Conservation (phyloP, 2,329 filamentous ascomycete genomes). For the Pestalotiopsis sp. region DNA sequence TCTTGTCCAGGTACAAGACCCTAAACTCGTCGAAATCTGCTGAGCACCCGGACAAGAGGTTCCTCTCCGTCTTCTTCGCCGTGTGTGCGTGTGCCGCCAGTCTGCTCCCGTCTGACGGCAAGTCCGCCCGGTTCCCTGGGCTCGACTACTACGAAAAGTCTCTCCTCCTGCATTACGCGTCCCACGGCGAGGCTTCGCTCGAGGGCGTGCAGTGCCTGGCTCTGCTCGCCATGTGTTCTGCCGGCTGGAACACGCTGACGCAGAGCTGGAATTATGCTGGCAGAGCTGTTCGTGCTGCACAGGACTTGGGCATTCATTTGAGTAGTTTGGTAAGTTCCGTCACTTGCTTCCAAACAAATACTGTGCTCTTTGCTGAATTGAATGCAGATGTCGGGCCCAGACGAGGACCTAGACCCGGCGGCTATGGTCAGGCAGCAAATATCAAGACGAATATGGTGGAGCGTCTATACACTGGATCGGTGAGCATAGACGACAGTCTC, state of each 20-base stretch:
- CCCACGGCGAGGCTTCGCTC: not conserved
- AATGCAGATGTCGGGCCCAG: not conserved
- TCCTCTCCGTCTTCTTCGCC: conserved; percentile 9
- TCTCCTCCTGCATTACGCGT: conserved; percentile 1
- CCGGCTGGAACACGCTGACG: conserved; percentile 10
- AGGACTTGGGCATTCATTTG: conserved; percentile 9
- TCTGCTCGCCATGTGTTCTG: conserved; percentile 6
- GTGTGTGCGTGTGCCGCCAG: conserved; percentile 5
- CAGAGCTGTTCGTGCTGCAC: conserved; percentile 5
- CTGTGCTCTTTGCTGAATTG: not conserved
- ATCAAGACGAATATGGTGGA: conserved; percentile 6
- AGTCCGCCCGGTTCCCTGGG: not conserved
- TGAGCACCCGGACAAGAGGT: not conserved
- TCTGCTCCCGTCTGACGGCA: conserved; percentile 1
- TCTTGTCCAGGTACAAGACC: conserved; percentile 2
- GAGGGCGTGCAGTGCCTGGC: conserved; percentile 8
- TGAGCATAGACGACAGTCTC: not conserved
- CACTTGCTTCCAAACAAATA: not conserved
- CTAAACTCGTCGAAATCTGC: not conserved
- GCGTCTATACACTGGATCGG: conserved; percentile 3
- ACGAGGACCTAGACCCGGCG: not conserved
- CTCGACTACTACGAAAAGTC: conserved; percentile 11
- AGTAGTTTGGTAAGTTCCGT: conserved; percentile 1
- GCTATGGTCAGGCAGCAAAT: conserved; percentile 2
- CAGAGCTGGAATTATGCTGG: conserved; percentile 11